A percentile compares a stretch with the other conserved stretches of the same genome.
Evolutionary conservation across 179 eudicot species (phyloP).

Genomic region (Silene coronaria): DNA sequence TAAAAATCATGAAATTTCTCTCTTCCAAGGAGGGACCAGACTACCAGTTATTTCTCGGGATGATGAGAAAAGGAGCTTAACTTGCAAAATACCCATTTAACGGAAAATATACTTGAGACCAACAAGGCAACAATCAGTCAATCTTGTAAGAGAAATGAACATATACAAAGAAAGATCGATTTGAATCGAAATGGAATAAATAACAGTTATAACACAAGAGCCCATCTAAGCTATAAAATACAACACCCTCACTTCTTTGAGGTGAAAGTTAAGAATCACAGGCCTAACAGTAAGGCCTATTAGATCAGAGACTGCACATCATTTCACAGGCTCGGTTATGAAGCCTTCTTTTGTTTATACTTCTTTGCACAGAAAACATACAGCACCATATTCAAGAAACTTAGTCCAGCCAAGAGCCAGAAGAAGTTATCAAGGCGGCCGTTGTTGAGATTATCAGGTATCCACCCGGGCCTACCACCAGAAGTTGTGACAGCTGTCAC

Average conservation of each 20-base stretch:
- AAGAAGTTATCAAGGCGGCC: conserved; percentile 36
- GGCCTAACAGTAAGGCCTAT: background rate
- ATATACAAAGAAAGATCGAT: background rate
- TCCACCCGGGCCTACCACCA: conserved; percentile 33
- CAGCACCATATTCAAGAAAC: conserved; percentile 27
- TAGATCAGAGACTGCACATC: background rate
- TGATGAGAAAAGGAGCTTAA: background rate
- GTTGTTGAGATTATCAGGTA: conserved; percentile 35
- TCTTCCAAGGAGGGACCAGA: no score
- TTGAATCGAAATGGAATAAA: conserved; percentile 12
- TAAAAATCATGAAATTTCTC: no score
- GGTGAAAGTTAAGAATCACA: background rate
- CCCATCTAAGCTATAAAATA: conserved; percentile 4
- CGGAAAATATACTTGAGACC: background rate
- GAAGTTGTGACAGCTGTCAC: conserved; percentile 30
- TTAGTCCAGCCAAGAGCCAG: conserved; percentile 32
- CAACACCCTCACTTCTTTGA: conserved; percentile 1
- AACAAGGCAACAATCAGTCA: background rate
- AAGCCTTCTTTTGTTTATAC: conserved; percentile 30
- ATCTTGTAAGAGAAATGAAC: background rate
- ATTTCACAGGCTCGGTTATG: conserved; percentile 3
- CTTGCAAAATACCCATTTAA: background rate
- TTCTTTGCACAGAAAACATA: conserved; percentile 25
- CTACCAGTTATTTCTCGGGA: no score
- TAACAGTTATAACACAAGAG: no score